phyloP scores from a whole-genome alignment of 169 alveolate genomes.

The Babesia ovis region DNA sequence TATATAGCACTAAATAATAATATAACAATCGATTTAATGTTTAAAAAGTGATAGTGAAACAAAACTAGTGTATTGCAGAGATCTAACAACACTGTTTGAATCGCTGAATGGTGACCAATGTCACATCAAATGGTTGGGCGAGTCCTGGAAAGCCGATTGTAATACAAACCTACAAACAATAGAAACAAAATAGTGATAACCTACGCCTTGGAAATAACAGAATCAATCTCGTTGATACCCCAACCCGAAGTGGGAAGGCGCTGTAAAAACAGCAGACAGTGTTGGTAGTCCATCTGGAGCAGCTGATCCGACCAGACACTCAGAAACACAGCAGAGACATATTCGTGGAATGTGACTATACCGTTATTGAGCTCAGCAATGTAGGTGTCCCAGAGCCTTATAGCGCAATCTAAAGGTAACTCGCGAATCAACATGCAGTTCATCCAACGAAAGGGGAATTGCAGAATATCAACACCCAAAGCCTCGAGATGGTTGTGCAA shows the following conservation, averaged over 20 bases:
- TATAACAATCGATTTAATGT: no score
- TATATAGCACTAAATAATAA: neutral
- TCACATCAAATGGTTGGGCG: slow-evolving; percentile 59
- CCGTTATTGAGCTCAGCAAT: slow-evolving; percentile 86
- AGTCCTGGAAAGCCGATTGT: slow-evolving; percentile 63
- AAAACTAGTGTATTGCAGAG: no score
- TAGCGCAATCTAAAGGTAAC: slow-evolving; percentile 73
- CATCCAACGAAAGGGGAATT: slow-evolving; percentile 91
- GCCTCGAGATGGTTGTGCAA: slow-evolving; percentile 81
- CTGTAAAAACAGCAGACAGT: slow-evolving; percentile 86
- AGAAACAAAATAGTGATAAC: slow-evolving; percentile 14
- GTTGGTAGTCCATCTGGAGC: slow-evolving; percentile 85
- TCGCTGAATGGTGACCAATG: neutral
- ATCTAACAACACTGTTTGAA: neutral
- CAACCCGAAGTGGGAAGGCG: slow-evolving; percentile 86
- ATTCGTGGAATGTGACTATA: slow-evolving; percentile 85
- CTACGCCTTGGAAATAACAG: slow-evolving; percentile 88
- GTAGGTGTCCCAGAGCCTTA: slow-evolving; percentile 90
- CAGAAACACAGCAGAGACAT: slow-evolving; percentile 86
- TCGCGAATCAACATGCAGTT: slow-evolving; percentile 83
- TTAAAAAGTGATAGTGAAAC: no score
- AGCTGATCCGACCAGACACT: slow-evolving; percentile 85
- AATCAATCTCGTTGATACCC: slow-evolving; percentile 86
- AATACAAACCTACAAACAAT: slow-evolving; percentile 39
- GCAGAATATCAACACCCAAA: slow-evolving; percentile 83